These are phyloP conservation scores for Lecanicillium sp. DNA, from an alignment of 2,329 filamentous ascomycete genomes.

Conservation along the genomic window DNA sequence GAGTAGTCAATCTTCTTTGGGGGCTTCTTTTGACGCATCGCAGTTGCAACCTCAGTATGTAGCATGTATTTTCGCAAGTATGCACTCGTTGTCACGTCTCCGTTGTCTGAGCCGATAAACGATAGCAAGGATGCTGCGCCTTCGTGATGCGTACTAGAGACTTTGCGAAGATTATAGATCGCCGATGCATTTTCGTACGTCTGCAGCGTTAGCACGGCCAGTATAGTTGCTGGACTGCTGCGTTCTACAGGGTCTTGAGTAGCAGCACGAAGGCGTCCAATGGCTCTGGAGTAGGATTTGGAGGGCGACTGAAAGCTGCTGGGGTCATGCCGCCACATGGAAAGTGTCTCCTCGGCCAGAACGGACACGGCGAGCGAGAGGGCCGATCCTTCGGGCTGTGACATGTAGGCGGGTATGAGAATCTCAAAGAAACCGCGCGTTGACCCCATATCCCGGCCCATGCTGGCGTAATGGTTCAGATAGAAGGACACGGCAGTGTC, in stretches of 20 bases:
- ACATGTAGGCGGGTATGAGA: slow-evolving; percentile 13
- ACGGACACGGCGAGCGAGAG: slow-evolving; percentile 17
- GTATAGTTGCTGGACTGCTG: not conserved
- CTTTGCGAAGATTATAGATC: not conserved
- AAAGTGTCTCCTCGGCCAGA: not conserved
- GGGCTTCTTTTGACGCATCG: not conserved
- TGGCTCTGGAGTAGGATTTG: not conserved
- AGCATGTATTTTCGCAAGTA: not conserved
- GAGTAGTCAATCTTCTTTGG: not conserved
- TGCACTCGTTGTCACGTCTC: not conserved
- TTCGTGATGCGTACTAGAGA: not conserved
- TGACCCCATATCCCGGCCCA: slow-evolving; percentile 15
- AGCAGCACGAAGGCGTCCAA: not conserved
- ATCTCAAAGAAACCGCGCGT: slow-evolving; percentile 17
- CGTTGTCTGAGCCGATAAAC: not conserved
- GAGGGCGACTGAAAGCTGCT: not conserved
- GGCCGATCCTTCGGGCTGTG: slow-evolving; percentile 16
- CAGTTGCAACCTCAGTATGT: not conserved
- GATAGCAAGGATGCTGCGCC: not conserved
- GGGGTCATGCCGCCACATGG: not conserved
- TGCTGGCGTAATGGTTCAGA: slow-evolving; percentile 4
- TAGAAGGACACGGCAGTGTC: slow-evolving; percentile 13
- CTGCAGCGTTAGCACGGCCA: slow-evolving; percentile 1
- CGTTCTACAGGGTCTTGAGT: not conserved
- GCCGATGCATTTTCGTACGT: not conserved